phyloP scores from a whole-genome alignment of 2,329 filamentous ascomycete genomes.

The Aspergillus novoparasiticus region DNA sequence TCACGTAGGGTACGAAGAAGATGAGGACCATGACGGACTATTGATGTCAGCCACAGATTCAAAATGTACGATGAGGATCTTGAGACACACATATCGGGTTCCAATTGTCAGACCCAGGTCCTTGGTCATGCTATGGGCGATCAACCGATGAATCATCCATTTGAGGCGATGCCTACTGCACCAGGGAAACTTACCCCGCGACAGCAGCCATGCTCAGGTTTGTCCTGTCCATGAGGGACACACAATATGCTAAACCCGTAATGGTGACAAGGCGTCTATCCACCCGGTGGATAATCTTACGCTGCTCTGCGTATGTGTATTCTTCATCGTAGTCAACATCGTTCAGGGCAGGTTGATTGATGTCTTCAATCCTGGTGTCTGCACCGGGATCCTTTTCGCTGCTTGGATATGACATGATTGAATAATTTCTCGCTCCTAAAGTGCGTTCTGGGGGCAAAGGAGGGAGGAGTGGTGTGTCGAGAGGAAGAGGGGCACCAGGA shows the following conservation, averaged over 20 bases:
- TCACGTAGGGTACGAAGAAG: constrained; percentile 34
- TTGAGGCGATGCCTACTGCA: constrained; percentile 50
- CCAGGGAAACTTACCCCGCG: constrained; percentile 56
- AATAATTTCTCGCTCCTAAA: background rate
- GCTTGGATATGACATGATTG: background rate
- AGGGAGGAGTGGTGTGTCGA: background rate
- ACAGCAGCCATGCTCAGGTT: constrained; percentile 71
- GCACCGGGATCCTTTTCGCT: background rate
- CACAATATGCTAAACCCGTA: constrained; percentile 69
- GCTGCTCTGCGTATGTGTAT: constrained; percentile 65
- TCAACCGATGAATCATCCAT: background rate
- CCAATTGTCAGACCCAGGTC: constrained; percentile 31
- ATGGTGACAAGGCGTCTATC: constrained; percentile 67
- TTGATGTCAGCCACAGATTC: background rate
- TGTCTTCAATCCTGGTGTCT: constrained; percentile 18
- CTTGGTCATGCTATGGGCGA: constrained; percentile 54
- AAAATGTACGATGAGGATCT: background rate
- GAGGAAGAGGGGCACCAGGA: background rate
- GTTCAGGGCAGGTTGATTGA: constrained; percentile 13
- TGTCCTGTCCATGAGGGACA: constrained; percentile 76
- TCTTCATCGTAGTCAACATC: constrained; percentile 26
- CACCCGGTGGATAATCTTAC: constrained; percentile 68
- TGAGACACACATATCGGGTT: constrained; percentile 54
- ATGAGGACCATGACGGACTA: constrained; percentile 34
- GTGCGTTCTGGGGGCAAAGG: background rate